phyloP scores from a whole-genome alignment of 2,329 filamentous ascomycete genomes.

The Hirsutella rhossiliensis region DNA sequence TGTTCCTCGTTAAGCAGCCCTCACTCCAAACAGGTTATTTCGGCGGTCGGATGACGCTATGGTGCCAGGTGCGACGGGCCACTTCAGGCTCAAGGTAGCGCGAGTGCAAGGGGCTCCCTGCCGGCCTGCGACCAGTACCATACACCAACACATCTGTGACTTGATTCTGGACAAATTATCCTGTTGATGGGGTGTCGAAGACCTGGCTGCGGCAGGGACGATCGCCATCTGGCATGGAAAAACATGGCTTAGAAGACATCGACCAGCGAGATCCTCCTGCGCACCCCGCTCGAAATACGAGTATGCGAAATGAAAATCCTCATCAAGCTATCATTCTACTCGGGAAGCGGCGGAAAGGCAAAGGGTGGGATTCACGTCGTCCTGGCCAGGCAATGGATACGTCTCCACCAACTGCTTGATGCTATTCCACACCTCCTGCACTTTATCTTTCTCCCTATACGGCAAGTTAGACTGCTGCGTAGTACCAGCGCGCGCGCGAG shows the following conservation, averaged over 20 bases:
- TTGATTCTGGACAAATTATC: no score
- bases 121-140: no score
- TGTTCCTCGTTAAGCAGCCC: background rate
- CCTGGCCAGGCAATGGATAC: background rate
- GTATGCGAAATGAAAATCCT: no score
- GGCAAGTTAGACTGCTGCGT: background rate
- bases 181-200: no score
- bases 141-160: no score
- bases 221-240: background rate
- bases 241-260: background rate
- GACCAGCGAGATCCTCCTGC: background rate
- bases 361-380: background rate
- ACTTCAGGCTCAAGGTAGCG: no score
- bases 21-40: background rate
- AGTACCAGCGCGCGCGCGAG: background rate
- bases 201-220: no score
- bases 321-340: background rate
- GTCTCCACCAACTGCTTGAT: background rate
- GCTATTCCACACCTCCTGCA: background rate
- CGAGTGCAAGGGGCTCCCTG: no score
- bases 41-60: no score
- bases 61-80: no score
- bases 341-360: background rate
- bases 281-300: no score
- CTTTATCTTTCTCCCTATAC: background rate